Evolutionary conservation across 2,329 filamentous ascomycete genomes (phyloP).

Genomic region (Thielaviopsis musarum): DNA sequence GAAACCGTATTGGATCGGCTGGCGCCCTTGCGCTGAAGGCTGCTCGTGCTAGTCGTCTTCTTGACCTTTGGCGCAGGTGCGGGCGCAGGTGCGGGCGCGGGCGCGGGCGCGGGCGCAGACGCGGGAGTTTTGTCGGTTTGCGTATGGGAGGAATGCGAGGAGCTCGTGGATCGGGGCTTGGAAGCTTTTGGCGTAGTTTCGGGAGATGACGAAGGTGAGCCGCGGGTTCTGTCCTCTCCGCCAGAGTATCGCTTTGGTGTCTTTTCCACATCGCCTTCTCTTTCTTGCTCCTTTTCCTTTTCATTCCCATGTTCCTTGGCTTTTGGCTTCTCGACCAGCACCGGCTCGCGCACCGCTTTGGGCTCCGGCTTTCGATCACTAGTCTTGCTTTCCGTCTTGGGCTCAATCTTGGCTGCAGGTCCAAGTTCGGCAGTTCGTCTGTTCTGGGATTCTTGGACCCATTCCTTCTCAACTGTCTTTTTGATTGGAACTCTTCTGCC

Average conservation of each 20-base stretch:
- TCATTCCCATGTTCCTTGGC: constrained; percentile 2
- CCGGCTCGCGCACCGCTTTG: background rate
- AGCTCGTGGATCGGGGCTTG: background rate
- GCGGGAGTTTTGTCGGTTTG: constrained; percentile 13
- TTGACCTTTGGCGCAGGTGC: constrained; percentile 9
- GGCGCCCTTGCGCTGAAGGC: constrained; percentile 38
- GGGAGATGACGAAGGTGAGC: background rate
- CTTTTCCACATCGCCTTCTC: constrained; percentile 12
- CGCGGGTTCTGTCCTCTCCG: background rate
- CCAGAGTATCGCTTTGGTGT: constrained; percentile 1
- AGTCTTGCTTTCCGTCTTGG: background rate
- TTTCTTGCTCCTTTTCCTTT: constrained; percentile 16
- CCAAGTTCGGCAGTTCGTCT: constrained; percentile 6
- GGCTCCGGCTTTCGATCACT: background rate
- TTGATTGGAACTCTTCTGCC: constrained; percentile 16
- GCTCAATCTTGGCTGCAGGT: background rate
- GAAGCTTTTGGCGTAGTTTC: constrained; percentile 5
- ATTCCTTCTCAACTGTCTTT: constrained; percentile 21
- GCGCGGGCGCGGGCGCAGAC: constrained; percentile 1
- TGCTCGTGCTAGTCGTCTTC: constrained; percentile 22
- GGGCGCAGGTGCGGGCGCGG: too few relatives aligned
- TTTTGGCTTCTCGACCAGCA: background rate
- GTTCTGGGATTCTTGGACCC: constrained; percentile 12
- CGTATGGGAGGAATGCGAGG: constrained; percentile 10
- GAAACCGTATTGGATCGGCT: constrained; percentile 27